These are phyloP conservation scores for Citrus sp. DNA, from an alignment of 345 rosid genomes.

Conservation along the genomic window DNA sequence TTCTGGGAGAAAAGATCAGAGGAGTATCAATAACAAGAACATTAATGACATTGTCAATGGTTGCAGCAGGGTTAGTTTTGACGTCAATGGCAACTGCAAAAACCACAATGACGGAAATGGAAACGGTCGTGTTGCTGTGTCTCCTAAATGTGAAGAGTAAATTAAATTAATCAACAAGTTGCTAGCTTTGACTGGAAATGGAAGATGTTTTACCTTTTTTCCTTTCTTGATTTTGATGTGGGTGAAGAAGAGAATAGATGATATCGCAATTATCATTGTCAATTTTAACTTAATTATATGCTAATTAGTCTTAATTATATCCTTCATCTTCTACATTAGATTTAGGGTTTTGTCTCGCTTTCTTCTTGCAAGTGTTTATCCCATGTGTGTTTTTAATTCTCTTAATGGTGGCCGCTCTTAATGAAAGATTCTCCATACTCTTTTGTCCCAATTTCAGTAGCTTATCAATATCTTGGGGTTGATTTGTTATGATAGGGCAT, in stretches of 20 bases:
- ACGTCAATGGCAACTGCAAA: constrained; percentile 4
- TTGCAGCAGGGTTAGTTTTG: constrained; percentile 1
- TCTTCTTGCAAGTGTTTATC: neutral
- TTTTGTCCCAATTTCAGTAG: neutral
- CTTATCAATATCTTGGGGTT: constrained; percentile 3
- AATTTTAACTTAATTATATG: constrained; percentile 4
- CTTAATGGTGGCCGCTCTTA: neutral
- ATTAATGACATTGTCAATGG: neutral
- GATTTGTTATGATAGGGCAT: constrained; percentile 23
- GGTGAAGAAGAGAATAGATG: constrained; percentile 8
- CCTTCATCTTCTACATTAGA: neutral
- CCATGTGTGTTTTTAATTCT: neutral
- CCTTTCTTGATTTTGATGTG: neutral
- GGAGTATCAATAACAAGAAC: neutral
- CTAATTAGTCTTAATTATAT: constrained; percentile 8
- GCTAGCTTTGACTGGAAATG: neutral
- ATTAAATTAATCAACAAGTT: neutral
- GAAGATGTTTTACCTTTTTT: neutral
- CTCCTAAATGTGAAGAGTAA: constrained; percentile 10
- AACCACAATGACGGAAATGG: constrained; percentile 9
- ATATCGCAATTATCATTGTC: constrained; percentile 4
- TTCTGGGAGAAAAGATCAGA: constrained; percentile 32
- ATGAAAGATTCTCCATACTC: constrained; percentile 12
- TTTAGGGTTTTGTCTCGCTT: neutral
- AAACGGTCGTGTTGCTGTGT: constrained; percentile 13